These are phyloP conservation scores for Taphrina wiesneri DNA, from an alignment of 1,139 yeast species.

Conservation along the genomic window DNA sequence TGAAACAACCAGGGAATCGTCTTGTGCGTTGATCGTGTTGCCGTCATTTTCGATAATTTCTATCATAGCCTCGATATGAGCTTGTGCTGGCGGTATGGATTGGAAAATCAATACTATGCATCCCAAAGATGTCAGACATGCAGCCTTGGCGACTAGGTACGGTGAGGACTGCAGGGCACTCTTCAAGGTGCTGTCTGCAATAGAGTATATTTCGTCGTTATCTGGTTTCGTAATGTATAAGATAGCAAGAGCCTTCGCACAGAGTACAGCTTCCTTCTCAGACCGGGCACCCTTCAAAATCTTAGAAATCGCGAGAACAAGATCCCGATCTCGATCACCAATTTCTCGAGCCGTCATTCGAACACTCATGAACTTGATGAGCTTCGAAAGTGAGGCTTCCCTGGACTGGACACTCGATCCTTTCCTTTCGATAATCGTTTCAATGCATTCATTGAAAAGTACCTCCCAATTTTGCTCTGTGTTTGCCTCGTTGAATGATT, in stretches of 20 bases:
- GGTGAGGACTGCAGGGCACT: constrained; percentile 20
- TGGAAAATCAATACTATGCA: constrained; percentile 34
- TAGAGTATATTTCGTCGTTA: constrained; percentile 27
- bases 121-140: constrained; percentile 37
- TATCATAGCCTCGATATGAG: constrained; percentile 35
- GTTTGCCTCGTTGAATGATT: constrained; percentile 22
- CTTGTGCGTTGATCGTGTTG: constrained; percentile 38
- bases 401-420: constrained; percentile 36
- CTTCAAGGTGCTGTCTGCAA: constrained; percentile 8
- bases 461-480: constrained; percentile 38
- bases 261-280: constrained; percentile 36
- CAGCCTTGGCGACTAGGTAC: constrained; percentile 32
- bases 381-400: constrained; percentile 37
- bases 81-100: constrained; percentile 30
- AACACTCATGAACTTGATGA: constrained; percentile 36
- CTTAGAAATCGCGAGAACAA: constrained; percentile 35
- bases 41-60: constrained; percentile 41
- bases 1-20: constrained; percentile 37
- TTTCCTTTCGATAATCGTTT: constrained; percentile 39
- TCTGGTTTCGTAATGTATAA: constrained; percentile 39
- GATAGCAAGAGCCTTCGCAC: constrained; percentile 32
- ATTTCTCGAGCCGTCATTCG: constrained; percentile 38
- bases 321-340: constrained; percentile 36
- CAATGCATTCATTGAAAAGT: constrained; percentile 35
- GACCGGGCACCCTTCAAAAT: constrained; percentile 37